Percentiles rank a stretch among this genome's conserved stretches.
Conservation (phyloP, 805 yeast species). For the Myxozyma vanderwaltii region DNA sequence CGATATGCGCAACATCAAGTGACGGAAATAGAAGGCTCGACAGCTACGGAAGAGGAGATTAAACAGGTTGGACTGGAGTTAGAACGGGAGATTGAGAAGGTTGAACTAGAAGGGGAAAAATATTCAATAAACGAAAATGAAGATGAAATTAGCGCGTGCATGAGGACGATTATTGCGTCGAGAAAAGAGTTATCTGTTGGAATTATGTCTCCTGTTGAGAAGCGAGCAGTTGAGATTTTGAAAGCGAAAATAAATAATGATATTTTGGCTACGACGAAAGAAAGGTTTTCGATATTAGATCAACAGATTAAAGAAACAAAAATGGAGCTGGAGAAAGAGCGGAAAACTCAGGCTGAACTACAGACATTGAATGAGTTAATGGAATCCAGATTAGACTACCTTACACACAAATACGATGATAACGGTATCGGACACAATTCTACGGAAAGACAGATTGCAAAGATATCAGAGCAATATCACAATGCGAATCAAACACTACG, state of each 20-base stretch:
- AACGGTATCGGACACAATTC: neutral
- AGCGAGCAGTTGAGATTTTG: neutral
- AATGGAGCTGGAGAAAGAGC: conserved; percentile 1
- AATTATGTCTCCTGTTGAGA: neutral
- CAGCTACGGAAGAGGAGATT: neutral
- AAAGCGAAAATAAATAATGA: neutral
- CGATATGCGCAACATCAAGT: neutral
- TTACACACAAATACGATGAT: neutral
- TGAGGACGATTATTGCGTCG: conserved; percentile 15
- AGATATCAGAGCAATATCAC: neutral
- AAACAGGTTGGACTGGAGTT: neutral
- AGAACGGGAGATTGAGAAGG: neutral
- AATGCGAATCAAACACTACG: neutral
- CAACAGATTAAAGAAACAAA: neutral
- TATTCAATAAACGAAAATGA: neutral
- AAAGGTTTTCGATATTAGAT: neutral
- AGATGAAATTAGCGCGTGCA: conserved; percentile 2
- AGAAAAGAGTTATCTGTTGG: neutral
- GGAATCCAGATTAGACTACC: neutral
- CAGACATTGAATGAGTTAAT: conserved; percentile 2
- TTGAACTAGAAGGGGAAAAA: neutral
- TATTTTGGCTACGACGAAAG: neutral
- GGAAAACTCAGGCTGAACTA: neutral
- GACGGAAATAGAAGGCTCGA: no score
- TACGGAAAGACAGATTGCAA: neutral